A percentile compares a stretch with the other conserved stretches of the same genome.
Conservation (phyloP, 2,329 filamentous ascomycete species). For the Volutella citrinella region DNA sequence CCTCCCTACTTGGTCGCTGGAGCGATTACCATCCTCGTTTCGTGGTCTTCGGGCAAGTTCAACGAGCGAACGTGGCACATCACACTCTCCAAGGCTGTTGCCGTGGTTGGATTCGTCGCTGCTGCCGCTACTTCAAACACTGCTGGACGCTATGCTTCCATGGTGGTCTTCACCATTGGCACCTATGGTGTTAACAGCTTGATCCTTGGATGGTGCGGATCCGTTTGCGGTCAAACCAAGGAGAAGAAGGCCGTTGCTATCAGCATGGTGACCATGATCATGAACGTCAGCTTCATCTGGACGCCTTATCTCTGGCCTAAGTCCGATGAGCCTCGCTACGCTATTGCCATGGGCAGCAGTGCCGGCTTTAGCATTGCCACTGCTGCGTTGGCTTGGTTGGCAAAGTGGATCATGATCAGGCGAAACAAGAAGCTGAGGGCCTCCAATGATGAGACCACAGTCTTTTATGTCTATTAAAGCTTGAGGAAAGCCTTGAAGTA, state of each 20-base stretch:
- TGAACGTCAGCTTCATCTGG: conserved; percentile 12
- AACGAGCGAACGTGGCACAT: conserved; percentile 48
- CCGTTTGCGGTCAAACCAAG: conserved; percentile 39
- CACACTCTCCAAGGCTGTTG: conserved; percentile 38
- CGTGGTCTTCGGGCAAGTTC: conserved; percentile 39
- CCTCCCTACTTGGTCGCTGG: conserved; percentile 43
- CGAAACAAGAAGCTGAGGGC: conserved; percentile 32
- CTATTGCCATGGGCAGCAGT: conserved; percentile 16
- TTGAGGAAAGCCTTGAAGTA: too few relatives aligned
- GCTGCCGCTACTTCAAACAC: conserved; percentile 24
- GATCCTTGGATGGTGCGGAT: conserved; percentile 41
- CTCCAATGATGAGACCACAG: conserved; percentile 18
- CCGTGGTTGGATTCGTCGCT: conserved; percentile 26
- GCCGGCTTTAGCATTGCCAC: conserved; percentile 29
- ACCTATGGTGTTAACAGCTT: conserved; percentile 42
- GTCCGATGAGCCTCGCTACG: conserved; percentile 10
- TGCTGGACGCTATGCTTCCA: conserved; percentile 21
- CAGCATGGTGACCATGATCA: conserved; percentile 22
- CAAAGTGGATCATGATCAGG: conserved; percentile 30
- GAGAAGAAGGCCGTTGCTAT: conserved; percentile 45
- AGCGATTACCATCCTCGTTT: conserved; percentile 12
- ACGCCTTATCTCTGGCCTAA: conserved; percentile 14
- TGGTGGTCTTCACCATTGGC: conserved; percentile 35
- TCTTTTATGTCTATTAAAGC: conserved; percentile 29
- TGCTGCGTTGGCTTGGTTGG: conserved; percentile 35